A percentile compares a stretch with the other conserved stretches of the same genome.
phyloP scores from a whole-genome alignment of 1,139 yeast species.

The Hyphopichia khmerensis region DNA sequence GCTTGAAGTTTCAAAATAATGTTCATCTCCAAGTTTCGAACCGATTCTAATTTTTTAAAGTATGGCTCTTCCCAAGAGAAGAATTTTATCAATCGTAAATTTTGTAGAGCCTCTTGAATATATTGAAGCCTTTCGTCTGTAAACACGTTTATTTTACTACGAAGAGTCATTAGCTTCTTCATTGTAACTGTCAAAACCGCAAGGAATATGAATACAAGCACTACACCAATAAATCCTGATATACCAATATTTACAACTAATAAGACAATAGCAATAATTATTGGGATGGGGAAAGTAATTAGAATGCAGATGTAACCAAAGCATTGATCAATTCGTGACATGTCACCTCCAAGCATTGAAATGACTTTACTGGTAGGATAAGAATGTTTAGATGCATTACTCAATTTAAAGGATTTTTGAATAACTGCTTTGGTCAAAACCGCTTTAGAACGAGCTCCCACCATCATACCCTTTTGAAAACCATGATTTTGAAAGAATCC shows the following conservation, averaged over 20 bases:
- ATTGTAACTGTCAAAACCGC: constrained; percentile 9
- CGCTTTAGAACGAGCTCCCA: constrained; percentile 19
- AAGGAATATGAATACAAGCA: constrained; percentile 37
- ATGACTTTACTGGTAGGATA: constrained; percentile 19
- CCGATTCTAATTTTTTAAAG: constrained; percentile 7
- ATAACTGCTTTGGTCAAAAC: constrained; percentile 19
- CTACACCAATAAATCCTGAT: constrained; percentile 61
- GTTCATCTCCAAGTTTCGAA: constrained; percentile 10
- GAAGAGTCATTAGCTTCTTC: constrained; percentile 10
- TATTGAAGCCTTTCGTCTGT: constrained; percentile 57
- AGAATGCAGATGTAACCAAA: constrained; percentile 55
- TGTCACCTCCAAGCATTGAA: constrained; percentile 21
- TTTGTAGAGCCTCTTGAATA: constrained; percentile 58
- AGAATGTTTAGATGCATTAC: constrained; percentile 12
- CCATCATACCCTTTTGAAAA: constrained; percentile 22
- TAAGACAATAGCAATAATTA: constrained; percentile 55
- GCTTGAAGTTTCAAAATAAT: constrained; percentile 11
- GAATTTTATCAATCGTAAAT: constrained; percentile 62
- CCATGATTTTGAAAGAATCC: constrained; percentile 21
- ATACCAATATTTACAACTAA: constrained; percentile 68
- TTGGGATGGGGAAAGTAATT: constrained; percentile 55
- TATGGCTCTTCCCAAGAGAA: constrained; percentile 33
- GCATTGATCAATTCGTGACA: constrained; percentile 18
- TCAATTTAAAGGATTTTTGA: constrained; percentile 17
- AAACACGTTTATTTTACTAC: constrained; percentile 33